Evolutionary conservation across 2,329 filamentous ascomycete species (phyloP).

Genomic region (Hypoxylon sp.): DNA sequence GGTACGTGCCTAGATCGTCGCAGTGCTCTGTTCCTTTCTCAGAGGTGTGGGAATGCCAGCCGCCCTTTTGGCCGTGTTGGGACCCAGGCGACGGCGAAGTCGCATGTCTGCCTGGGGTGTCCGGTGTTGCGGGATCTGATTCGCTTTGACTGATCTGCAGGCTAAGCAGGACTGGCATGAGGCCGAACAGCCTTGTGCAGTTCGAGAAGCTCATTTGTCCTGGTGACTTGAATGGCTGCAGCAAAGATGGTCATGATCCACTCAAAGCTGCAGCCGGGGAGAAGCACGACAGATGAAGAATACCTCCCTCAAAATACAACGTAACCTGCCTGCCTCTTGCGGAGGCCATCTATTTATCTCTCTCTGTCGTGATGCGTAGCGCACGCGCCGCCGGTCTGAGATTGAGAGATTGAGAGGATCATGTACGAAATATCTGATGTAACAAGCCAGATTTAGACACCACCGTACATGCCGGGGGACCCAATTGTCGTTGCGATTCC

Average conservation of each 20-base stretch:
- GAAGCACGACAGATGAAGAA: conserved; percentile 44
- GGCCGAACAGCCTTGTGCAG: conserved; percentile 51
- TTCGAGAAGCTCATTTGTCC: conserved; percentile 52
- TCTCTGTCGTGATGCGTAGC: conserved; percentile 30
- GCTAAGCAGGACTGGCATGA: conserved; percentile 44
- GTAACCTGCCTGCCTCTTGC: conserved; percentile 38
- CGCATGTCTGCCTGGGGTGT: conserved; percentile 36
- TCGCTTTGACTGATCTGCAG: conserved; percentile 45
- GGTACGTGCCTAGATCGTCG: conserved; percentile 27
- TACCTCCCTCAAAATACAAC: conserved; percentile 43
- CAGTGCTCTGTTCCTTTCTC: conserved; percentile 15
- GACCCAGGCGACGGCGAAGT: conserved; percentile 34
- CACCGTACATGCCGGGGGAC: conserved; percentile 20
- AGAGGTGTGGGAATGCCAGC: conserved; percentile 32
- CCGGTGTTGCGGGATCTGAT: conserved; percentile 41
- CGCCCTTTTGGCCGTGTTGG: conserved; percentile 33
- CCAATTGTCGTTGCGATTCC: conserved; percentile 7
- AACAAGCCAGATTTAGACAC: conserved; percentile 31
- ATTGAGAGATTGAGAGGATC: conserved; percentile 36
- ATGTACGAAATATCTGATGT: conserved; percentile 41
- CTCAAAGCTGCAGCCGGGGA: conserved; percentile 35
- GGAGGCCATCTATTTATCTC: conserved; percentile 33
- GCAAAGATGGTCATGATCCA: conserved; percentile 44
- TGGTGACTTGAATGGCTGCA: conserved; percentile 51
- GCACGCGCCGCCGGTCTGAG: conserved; percentile 33